Percentiles rank a stretch among this genome's conserved stretches.
Evolutionary conservation across 2,329 filamentous ascomycete species (phyloP).

Genomic region (Colletotrichum abscissum): DNA sequence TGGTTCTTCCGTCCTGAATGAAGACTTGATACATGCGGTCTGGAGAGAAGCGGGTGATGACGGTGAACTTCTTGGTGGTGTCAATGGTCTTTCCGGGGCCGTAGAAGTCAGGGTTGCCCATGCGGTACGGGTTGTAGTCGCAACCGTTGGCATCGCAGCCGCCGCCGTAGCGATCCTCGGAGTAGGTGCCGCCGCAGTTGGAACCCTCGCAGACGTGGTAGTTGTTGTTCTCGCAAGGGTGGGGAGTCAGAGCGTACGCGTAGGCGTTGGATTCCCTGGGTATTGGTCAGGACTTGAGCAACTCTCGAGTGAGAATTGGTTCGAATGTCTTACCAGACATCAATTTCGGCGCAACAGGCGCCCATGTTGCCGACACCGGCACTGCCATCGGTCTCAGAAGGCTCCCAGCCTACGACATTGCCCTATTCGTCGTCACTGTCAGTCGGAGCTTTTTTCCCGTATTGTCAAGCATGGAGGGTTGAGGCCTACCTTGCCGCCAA

Average conservation of each 20-base stretch:
- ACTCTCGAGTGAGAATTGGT: background rate
- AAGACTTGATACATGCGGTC: slow-evolving; percentile 35
- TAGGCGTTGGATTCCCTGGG: slow-evolving; percentile 40
- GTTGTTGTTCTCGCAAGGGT: slow-evolving; percentile 37
- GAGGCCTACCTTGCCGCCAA: slow-evolving; percentile 51
- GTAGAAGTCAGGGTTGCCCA: slow-evolving; percentile 69
- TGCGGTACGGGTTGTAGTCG: slow-evolving; percentile 74
- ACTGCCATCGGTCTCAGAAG: slow-evolving; percentile 37
- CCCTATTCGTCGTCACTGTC: slow-evolving; percentile 9
- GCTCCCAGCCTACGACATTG: slow-evolving; percentile 40
- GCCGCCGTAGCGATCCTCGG: slow-evolving; percentile 62
- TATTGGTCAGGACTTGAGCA: slow-evolving; percentile 21
- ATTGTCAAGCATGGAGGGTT: fast-evolving
- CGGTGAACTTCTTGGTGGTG: slow-evolving; percentile 66
- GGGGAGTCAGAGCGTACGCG: slow-evolving; percentile 40
- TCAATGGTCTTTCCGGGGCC: slow-evolving; percentile 68
- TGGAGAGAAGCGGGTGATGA: slow-evolving; percentile 68
- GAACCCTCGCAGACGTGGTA: slow-evolving; percentile 36
- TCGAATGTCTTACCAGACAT: slow-evolving; percentile 35
- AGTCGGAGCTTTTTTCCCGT: background rate
- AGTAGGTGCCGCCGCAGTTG: slow-evolving; percentile 61
- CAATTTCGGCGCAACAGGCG: slow-evolving; percentile 41
- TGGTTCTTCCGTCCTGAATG: slow-evolving; percentile 33
- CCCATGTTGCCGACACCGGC: slow-evolving; percentile 39
- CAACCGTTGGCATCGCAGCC: slow-evolving; percentile 75